A percentile compares a stretch with the other conserved stretches of the same genome.
These are phyloP conservation scores for Bigelowiella natans DNA, from an alignment of 78 protist genomes.

Conservation along the genomic window DNA sequence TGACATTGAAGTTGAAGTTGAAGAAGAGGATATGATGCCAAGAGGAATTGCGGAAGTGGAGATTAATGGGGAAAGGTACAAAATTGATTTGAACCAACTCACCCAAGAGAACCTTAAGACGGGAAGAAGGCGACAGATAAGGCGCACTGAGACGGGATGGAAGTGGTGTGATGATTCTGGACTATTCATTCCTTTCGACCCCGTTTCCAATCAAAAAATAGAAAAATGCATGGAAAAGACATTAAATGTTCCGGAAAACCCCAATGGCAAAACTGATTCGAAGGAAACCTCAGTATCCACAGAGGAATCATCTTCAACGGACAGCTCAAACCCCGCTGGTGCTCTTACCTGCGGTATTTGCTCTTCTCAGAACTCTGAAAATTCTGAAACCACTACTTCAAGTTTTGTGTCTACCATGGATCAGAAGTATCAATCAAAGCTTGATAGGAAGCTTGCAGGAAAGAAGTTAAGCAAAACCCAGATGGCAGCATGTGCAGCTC, in stretches of 20 bases:
- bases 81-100: neutral
- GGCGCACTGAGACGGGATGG: neutral
- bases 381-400: neutral
- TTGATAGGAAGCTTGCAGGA: neutral
- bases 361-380: too few relatives aligned
- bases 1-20: neutral
- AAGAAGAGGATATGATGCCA: neutral
- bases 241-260: too few relatives aligned
- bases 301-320: neutral
- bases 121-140: neutral
- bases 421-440: too few relatives aligned
- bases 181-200: neutral
- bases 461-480: neutral
- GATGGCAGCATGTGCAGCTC: neutral
- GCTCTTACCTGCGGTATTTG: too few relatives aligned
- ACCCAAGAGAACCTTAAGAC: neutral
- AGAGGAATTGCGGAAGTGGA: neutral
- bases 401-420: too few relatives aligned
- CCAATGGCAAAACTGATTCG: neutral
- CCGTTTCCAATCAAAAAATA: neutral
- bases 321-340: neutral
- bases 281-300: neutral
- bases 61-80: neutral
- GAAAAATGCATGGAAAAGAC: neutral
- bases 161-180: neutral